Percentiles rank a stretch among this genome's conserved stretches.
These are phyloP conservation scores for Aspergillus tamarii DNA, from an alignment of 2,329 filamentous ascomycete species.

Conservation along the genomic window DNA sequence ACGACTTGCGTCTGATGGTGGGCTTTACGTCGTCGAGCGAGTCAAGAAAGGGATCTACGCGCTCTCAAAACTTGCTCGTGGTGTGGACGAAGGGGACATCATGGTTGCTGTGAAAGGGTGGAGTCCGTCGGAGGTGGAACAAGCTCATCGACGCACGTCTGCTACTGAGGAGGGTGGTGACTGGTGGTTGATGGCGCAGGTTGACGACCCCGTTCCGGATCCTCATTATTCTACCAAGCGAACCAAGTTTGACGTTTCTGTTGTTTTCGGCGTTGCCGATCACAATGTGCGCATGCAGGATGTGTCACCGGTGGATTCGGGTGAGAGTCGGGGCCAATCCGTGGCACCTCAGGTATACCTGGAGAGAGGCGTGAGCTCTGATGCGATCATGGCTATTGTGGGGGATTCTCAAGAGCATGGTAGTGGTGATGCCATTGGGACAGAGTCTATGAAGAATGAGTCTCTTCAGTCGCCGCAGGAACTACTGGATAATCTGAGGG, in stretches of 20 bases:
- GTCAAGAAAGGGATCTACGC: conserved; percentile 46
- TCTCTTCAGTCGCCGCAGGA: conserved; percentile 37
- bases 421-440: conserved; percentile 13
- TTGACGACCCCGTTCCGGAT: conserved; percentile 33
- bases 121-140: conserved; percentile 16
- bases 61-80: conserved; percentile 37
- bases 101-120: conserved; percentile 41
- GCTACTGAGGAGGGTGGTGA: conserved; percentile 14
- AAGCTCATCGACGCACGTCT: conserved; percentile 12
- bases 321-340: conserved; percentile 21
- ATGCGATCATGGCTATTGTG: conserved; percentile 11
- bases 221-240: conserved; percentile 23
- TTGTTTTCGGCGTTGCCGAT: conserved; percentile 32
- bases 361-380: conserved; percentile 19
- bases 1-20: conserved; percentile 32
- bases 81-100: conserved; percentile 43
- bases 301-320: conserved; percentile 24
- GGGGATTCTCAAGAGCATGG: conserved; percentile 22
- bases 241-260: conserved; percentile 30
- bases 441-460: conserved; percentile 17
- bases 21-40: conserved; percentile 43
- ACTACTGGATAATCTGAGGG: conserved; percentile 39
- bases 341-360: conserved; percentile 16
- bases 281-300: conserved; percentile 12
- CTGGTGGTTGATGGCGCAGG: conserved; percentile 41